Conservation (phyloP, 495 filamentous ascomycete genomes). For the Hypoxylon crocopeplum region DNA sequence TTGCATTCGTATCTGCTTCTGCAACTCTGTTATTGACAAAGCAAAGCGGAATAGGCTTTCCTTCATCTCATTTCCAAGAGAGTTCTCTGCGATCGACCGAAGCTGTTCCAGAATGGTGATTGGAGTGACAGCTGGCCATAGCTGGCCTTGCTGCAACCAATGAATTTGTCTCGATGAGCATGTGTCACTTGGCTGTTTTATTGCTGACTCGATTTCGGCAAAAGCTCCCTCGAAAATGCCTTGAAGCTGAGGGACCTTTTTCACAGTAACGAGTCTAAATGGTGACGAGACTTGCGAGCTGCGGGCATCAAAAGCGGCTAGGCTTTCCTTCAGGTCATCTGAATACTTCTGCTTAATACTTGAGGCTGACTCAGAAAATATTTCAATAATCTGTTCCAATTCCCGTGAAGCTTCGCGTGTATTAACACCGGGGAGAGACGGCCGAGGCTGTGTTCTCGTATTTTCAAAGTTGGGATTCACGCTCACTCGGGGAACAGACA, state of each 20-base stretch:
- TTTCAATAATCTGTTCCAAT: constrained; percentile 15
- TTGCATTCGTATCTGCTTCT: constrained; percentile 48
- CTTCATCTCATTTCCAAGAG: constrained; percentile 52
- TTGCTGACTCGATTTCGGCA: constrained; percentile 5
- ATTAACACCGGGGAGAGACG: background rate
- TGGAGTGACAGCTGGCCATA: constrained; percentile 62
- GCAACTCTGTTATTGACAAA: constrained; percentile 51
- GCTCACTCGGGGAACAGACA: background rate
- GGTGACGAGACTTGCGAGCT: background rate
- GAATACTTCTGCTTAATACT: constrained; percentile 36
- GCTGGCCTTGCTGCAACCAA: constrained; percentile 56
- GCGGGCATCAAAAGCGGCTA: background rate
- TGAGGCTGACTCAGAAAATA: constrained; percentile 15
- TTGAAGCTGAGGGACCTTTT: constrained; percentile 42
- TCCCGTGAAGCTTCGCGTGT: background rate
- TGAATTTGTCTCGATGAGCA: constrained; percentile 18
- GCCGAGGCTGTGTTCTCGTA: background rate
- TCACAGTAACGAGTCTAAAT: background rate
- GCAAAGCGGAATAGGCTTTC: constrained; percentile 50
- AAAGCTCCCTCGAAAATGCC: constrained; percentile 3
- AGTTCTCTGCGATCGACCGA: constrained; percentile 43
- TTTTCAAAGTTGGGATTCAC: background rate
- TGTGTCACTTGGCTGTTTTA: constrained; percentile 9
- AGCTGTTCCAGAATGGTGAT: constrained; percentile 60
- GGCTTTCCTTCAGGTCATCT: constrained; percentile 15